Evolutionary conservation across 2,329 filamentous ascomycete species (phyloP), one percentile per base, ranked within the genome.

Genomic region (Dactylellina sp.): DNA sequence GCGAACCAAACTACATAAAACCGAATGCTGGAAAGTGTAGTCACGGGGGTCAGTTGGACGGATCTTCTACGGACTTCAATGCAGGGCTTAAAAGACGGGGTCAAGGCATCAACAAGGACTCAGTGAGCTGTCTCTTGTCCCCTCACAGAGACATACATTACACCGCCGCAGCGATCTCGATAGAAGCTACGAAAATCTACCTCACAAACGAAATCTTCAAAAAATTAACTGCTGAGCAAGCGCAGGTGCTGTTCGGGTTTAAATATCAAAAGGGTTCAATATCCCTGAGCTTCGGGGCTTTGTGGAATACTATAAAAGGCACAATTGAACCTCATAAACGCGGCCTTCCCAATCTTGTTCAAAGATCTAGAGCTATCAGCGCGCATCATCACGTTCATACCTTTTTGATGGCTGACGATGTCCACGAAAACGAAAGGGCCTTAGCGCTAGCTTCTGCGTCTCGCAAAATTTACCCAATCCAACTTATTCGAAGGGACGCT

Each of bases 31-130:
- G 20, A 7, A 65, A 72, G 42, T 75, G 71, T 32, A 66, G 62
- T 18, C 62, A 75, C 28, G 62, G 71, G 7, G 62, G 71, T 7
- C 25, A 25, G n/a, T 28, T 75, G 7, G 71, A 75, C 35, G 16
- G 28, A 2, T 62, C 62, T 2, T 42, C 53, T 32, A 22, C 22
- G 11, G 32, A 28, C 11, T 37, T 62, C 18, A 12, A 20, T 25
- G 37, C 14, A n/a, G n/a, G 20, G 11, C n/a, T 46, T 20, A 20
- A 6, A 9, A 42, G 55, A n/a, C 50, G n/a, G 4, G 50, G 61
- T 20, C 71, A 75, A 35, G 71, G 71, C 3, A 75, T 75, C 57
- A 75, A 75, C 42, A 75, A 75, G 22, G 62, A 75, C 24, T 57
- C 61, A 5, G 35, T 49, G 1, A 57, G 47, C 11, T 75, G 70